Evolutionary conservation across 176 grass and related monocot species (phyloP).

Genomic region (Hyparrhenia diplandra): DNA sequence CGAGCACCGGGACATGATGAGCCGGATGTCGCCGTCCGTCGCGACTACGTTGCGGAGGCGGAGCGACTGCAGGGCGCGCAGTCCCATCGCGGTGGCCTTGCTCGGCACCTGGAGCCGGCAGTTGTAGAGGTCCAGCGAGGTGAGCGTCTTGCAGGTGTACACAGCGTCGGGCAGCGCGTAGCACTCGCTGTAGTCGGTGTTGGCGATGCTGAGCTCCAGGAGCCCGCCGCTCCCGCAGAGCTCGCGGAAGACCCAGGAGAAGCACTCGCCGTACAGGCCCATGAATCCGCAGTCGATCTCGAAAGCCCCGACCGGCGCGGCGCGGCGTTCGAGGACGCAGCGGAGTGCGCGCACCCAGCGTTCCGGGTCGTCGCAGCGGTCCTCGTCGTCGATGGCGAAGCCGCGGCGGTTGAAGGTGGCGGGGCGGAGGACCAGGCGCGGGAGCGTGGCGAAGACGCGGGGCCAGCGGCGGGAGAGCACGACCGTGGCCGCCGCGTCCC

Average conservation of each 20-base stretch:
- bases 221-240: not conserved
- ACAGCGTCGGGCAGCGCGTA: not conserved
- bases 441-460: conserved; percentile 24
- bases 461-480: conserved; percentile 19
- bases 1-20: not conserved
- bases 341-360: not conserved
- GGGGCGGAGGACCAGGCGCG: not conserved
- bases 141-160: conserved; percentile 15
- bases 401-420: conserved; percentile 16
- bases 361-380: not conserved
- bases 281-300: not conserved
- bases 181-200: not conserved
- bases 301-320: not conserved
- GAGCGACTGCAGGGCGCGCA: conserved; percentile 5
- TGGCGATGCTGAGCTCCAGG: conserved; percentile 18
- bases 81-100: not conserved
- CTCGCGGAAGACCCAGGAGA: not conserved
- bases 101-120: not conserved
- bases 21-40: not conserved
- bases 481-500: conserved; percentile 6
- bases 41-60: not conserved
- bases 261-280: not conserved
- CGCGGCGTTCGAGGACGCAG: not conserved
- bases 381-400: not conserved
- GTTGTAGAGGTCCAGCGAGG: conserved; percentile 17